These are phyloP conservation scores for Talaromyces nanjingensis DNA, from an alignment of 495 filamentous ascomycete genomes.

Conservation along the genomic window DNA sequence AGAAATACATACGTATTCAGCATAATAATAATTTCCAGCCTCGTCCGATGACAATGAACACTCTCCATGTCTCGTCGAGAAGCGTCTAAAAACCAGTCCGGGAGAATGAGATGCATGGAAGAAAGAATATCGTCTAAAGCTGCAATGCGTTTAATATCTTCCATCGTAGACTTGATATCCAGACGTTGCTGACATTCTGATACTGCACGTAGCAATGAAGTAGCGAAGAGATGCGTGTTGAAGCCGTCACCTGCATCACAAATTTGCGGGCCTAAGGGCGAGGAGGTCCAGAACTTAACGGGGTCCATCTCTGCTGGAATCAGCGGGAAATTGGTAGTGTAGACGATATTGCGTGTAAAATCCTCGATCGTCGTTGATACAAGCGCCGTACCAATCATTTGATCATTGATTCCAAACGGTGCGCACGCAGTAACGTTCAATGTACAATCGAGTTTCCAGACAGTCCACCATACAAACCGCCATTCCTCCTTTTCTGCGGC, in stretches of 20 bases:
- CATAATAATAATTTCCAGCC: constrained; percentile 9
- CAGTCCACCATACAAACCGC: constrained; percentile 9
- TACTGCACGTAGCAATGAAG: constrained; percentile 2
- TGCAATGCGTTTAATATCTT: constrained; percentile 3
- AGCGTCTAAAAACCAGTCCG: constrained; percentile 1
- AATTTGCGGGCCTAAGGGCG: not conserved
- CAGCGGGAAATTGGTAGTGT: not conserved
- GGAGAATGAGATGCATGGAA: constrained; percentile 5
- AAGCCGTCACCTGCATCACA: constrained; percentile 5
- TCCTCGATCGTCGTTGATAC: constrained; percentile 3
- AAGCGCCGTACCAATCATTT: constrained; percentile 6
- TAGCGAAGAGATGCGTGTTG: constrained; percentile 4
- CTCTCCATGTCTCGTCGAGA: not conserved
- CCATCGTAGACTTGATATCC: not conserved
- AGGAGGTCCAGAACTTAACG: constrained; percentile 6
- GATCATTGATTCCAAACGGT: constrained; percentile 4
- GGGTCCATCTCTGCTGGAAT: constrained; percentile 8
- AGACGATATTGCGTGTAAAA: constrained; percentile 1
- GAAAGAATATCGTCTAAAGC: constrained; percentile 1
- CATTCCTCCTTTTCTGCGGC: constrained; percentile 5
- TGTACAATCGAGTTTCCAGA: constrained; percentile 7
- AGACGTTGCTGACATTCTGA: constrained; percentile 8
- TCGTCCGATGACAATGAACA: not conserved
- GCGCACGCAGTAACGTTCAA: constrained; percentile 4
- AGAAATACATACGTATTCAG: constrained; percentile 1